Base-by-base conservation (phyloP, 352 stramenopile genomes). In the Phytophthora fragariae region DNA sequence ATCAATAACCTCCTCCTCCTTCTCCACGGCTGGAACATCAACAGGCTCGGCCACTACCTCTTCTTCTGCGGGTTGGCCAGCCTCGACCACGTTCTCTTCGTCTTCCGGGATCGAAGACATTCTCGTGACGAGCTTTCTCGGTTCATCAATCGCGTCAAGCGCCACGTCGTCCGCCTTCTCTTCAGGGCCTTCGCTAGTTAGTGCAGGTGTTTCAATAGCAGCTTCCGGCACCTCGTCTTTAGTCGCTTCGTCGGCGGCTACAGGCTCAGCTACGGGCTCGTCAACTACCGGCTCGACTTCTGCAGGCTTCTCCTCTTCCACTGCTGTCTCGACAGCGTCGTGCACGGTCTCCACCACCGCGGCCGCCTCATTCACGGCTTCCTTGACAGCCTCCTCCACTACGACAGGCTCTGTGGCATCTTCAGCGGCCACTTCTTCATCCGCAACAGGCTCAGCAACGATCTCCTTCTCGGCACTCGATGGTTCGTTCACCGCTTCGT, bases 91-190 rank as follows among this genome's bases (percentile, higher is more conserved):
- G 7, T 6, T 62, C 17, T 56, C 41, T 47, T 58, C 39, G 14
- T 62, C 61, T 58, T 70, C 62, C 1, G 68, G 37, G 57, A 74
- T 65, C 5, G 54, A 74, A 31, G 60, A 5, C 60, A 65, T 74
- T 9, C 54, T 53, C 12, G 44, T 63, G 14, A 69, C n/a, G 19
- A 53, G 37, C 29, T 70, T 65, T 12, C 49, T 57, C 7, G 58
- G 41, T 47, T 68, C 58, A 56, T 52, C 52, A n/a, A 58, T 60
- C 31, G 55, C 11, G 29, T 37, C 52, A 8, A 62, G 29, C 62
- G 41, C 27, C 27, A 31, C 60, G 53, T 70, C 61, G 4, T 35
- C 14, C 14, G 27, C 10, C 19, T 54, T 70, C 14, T 50, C 53
- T 7, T 63, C 44, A 47, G 41, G 10, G 1, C 27, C 17, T 2